phyloP scores from a whole-genome alignment of 23 red algal species.

The Cyanidium caldarium region DNA sequence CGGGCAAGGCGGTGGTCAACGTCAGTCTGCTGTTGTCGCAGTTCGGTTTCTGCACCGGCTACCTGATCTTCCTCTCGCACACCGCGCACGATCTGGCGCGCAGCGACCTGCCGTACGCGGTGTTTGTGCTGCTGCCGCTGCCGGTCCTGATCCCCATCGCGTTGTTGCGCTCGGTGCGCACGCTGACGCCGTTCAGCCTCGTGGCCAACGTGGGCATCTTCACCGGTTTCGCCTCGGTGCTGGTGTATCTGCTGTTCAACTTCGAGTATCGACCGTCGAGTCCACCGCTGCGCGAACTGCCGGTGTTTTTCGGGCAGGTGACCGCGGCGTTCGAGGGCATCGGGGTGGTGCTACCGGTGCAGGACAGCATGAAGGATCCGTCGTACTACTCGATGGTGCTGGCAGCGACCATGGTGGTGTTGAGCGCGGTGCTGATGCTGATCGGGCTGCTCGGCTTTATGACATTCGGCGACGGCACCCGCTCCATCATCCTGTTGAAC shows the following conservation, averaged over 20 bases:
- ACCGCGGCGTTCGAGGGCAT: slow-evolving; percentile 89
- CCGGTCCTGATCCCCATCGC: slow-evolving; percentile 35
- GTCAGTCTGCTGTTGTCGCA: slow-evolving; percentile 65
- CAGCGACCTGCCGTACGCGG: slow-evolving; percentile 18
- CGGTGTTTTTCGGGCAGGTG: slow-evolving; percentile 87
- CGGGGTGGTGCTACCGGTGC: slow-evolving; percentile 79
- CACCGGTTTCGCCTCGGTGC: slow-evolving; percentile 46
- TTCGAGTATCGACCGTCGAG: slow-evolving; percentile 49
- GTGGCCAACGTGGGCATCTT: slow-evolving; percentile 63
- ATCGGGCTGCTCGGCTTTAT: slow-evolving; percentile 78
- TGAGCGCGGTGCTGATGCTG: slow-evolving; percentile 40
- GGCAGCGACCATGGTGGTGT: slow-evolving; percentile 24
- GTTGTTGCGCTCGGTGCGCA: slow-evolving; percentile 59
- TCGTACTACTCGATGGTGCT: slow-evolving; percentile 42
- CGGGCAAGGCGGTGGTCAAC: slow-evolving; percentile 37
- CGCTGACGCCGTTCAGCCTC: slow-evolving; percentile 51
- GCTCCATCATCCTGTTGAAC: slow-evolving; percentile 75
- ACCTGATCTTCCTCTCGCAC: slow-evolving; percentile 80
- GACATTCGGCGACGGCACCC: slow-evolving; percentile 67
- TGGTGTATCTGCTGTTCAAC: slow-evolving; percentile 48
- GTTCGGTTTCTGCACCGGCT: slow-evolving; percentile 92
- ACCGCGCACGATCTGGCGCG: slow-evolving; percentile 71
- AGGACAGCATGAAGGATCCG: slow-evolving; percentile 51
- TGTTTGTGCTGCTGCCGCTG: slow-evolving; percentile 54
- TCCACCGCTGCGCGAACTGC: slow-evolving; percentile 33